These are phyloP conservation scores for Saprolegnia parasitica DNA, from an alignment of 352 stramenopile genomes.

Conservation along the genomic window DNA sequence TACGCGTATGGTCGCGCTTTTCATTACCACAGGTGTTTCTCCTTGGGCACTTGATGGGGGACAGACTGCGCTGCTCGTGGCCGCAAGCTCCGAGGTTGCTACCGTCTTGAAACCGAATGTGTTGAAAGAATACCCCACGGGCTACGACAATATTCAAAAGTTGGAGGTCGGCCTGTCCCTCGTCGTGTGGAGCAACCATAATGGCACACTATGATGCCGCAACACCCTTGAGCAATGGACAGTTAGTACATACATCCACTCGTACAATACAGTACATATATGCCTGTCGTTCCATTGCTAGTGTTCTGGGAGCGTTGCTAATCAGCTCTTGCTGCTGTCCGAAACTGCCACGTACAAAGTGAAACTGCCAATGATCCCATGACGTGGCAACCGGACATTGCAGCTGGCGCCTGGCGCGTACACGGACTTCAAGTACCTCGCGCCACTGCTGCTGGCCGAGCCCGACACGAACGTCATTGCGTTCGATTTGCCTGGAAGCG, in stretches of 20 bases:
- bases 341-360: too few species aligned
- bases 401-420: background rate
- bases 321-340: too few species aligned
- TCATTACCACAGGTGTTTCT: background rate
- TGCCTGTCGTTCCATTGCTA: too few species aligned
- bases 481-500: slow-evolving; percentile 13
- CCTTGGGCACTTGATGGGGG: slow-evolving; percentile 13
- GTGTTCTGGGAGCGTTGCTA: too few species aligned
- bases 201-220: too few species aligned
- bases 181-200: background rate
- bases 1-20: background rate
- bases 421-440: background rate
- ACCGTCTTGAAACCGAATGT: background rate
- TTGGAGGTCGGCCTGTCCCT: background rate
- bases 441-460: slow-evolving; percentile 4
- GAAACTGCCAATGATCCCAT: too few species aligned
- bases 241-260: too few species aligned
- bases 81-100: background rate
- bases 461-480: slow-evolving; percentile 11
- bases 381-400: too few species aligned
- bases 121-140: background rate
- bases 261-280: too few species aligned
- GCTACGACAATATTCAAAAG: slow-evolving; percentile 4
- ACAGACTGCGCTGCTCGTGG: background rate
- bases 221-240: too few species aligned